Conservation (phyloP, 2,329 filamentous ascomycete species). For the Pyrenochaeta sp. region DNA sequence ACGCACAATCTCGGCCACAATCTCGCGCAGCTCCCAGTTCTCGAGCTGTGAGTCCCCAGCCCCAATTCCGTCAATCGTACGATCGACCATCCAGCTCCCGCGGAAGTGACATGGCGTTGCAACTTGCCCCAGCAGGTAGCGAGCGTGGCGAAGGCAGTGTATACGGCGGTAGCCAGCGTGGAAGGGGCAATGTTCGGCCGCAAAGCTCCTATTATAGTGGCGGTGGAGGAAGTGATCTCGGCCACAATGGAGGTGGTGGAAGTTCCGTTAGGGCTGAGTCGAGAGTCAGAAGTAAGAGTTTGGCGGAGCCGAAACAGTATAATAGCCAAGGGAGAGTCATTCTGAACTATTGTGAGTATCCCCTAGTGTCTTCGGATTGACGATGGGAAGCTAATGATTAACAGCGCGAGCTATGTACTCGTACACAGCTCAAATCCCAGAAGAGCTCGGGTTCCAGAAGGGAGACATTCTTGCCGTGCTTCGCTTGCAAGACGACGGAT, state of each 20-base stretch:
- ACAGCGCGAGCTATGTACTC: conserved; percentile 91
- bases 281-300: conserved; percentile 77
- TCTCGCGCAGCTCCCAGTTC: conserved; percentile 45
- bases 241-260: conserved; percentile 31
- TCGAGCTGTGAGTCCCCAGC: conserved; percentile 62
- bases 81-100: conserved; percentile 58
- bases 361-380: neutral
- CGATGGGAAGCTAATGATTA: conserved; percentile 9
- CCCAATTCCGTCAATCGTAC: conserved; percentile 58
- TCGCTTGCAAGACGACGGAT: conserved; percentile 93
- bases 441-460: conserved; percentile 92
- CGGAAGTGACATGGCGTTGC: conserved; percentile 55
- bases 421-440: conserved; percentile 93
- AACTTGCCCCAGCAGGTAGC: conserved; percentile 52
- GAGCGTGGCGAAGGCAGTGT: conserved; percentile 50
- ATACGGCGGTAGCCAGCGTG: conserved; percentile 52
- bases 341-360: conserved; percentile 86
- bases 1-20: conserved; percentile 17
- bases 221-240: conserved; percentile 38
- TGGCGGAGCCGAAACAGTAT: conserved; percentile 85
- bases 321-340: conserved; percentile 88
- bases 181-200: conserved; percentile 43
- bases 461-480: conserved; percentile 90
- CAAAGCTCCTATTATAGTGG: conserved; percentile 56
- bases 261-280: conserved; percentile 49